Percentiles rank a stretch among this genome's conserved stretches.
Evolutionary conservation across 139 green algal species (phyloP).

Genomic region (Asterochloris sp.): DNA sequence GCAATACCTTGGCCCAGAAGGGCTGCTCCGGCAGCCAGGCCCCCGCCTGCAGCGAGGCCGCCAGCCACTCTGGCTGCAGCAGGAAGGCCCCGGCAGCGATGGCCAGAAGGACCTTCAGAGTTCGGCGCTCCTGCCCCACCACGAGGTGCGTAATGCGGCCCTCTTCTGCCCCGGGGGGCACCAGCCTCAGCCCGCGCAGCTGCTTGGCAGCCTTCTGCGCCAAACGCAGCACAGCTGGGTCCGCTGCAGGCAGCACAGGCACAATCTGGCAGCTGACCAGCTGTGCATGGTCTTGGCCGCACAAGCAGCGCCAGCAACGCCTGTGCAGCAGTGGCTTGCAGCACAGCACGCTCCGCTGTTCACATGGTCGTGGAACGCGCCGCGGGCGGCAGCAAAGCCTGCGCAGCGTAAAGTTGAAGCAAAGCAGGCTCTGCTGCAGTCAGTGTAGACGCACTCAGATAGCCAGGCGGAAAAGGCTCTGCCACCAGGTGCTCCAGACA

Average conservation of each 20-base stretch:
- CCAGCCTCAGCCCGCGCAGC: slow-evolving; percentile 25
- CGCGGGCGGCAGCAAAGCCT: too few relatives aligned
- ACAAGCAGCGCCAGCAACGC: too few relatives aligned
- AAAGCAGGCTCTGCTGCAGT: too few relatives aligned
- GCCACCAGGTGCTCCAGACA: too few relatives aligned
- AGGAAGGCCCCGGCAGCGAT: slow-evolving; percentile 58
- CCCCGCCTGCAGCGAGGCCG: slow-evolving; percentile 46
- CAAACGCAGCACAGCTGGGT: background rate
- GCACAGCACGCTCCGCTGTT: too few relatives aligned
- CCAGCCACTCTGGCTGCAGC: slow-evolving; percentile 55
- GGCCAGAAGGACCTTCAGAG: slow-evolving; percentile 59
- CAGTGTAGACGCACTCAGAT: too few relatives aligned
- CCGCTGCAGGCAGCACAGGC: background rate
- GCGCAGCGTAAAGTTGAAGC: too few relatives aligned
- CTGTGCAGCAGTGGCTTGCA: too few relatives aligned
- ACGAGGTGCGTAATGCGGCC: slow-evolving; percentile 54
- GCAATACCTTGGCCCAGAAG: slow-evolving; percentile 26
- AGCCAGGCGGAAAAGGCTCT: too few relatives aligned
- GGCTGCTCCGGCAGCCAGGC: slow-evolving; percentile 51
- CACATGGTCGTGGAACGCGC: too few relatives aligned
- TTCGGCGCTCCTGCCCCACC: slow-evolving; percentile 47
- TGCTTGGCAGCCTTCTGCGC: slow-evolving; percentile 1
- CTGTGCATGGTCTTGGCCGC: too few relatives aligned
- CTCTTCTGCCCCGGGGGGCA: slow-evolving; percentile 35
- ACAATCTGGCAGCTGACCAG: too few relatives aligned